Evolutionary conservation across 2,329 filamentous ascomycete genomes (phyloP).

Genomic region (Colletotrichum sojae): DNA sequence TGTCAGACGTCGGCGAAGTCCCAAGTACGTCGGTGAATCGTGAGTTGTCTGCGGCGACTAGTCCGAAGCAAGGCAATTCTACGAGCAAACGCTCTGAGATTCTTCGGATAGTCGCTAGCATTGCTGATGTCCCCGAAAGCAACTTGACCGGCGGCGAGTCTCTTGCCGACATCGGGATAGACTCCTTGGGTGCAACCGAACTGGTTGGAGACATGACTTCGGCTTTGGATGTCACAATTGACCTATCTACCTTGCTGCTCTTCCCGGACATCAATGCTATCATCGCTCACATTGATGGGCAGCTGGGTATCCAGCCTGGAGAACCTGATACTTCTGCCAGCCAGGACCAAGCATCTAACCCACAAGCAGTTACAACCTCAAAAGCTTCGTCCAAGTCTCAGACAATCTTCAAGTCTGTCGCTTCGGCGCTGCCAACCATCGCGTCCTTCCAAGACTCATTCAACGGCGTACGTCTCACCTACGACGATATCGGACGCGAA

Average conservation of each 20-base stretch:
- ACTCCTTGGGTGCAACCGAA: slow-evolving; percentile 24
- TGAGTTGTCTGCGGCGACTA: not conserved
- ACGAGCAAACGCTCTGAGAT: not conserved
- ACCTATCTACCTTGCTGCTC: slow-evolving; percentile 1
- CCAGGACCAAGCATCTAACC: no score
- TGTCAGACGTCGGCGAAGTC: rapidly evolving
- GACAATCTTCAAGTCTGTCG: no score
- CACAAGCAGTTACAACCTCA: no score
- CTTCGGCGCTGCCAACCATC: not conserved
- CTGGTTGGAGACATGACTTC: slow-evolving; percentile 5
- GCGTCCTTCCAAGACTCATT: not conserved
- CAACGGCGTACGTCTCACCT: slow-evolving; percentile 11
- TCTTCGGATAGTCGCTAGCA: slow-evolving; percentile 5
- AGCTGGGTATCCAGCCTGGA: slow-evolving; percentile 3
- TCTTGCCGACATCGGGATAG: not conserved
- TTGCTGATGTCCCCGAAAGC: not conserved
- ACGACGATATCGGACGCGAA: slow-evolving; percentile 11
- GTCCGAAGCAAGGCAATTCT: rapidly evolving
- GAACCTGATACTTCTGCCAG: not conserved
- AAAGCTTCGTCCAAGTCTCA: no score
- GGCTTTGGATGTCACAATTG: slow-evolving; percentile 1
- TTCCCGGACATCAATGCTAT: slow-evolving; percentile 13
- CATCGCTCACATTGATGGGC: slow-evolving; percentile 4
- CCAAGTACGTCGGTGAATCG: rapidly evolving
- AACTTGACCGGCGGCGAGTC: not conserved